Evolutionary conservation across 257 asterid genomes (phyloP), one percentile per base, ranked within the genome.

Genomic region (Forsythia suspensa): DNA sequence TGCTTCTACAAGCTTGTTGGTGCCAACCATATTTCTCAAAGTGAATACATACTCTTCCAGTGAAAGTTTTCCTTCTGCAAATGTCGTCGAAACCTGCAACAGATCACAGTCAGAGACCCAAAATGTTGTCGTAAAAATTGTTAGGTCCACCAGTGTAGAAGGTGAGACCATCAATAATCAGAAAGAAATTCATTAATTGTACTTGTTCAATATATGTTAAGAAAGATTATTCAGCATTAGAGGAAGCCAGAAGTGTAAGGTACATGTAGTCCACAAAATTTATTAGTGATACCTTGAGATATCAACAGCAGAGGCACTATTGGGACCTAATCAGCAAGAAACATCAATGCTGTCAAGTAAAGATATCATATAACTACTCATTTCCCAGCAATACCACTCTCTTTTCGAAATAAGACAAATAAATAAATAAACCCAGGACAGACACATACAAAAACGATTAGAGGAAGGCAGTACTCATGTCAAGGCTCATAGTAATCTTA

Each of bases 11-110:
- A 94, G 89, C 69, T 46, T 48, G 66, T 65, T 44, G n/a, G 83
- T 73, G 70, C 97, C 97, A 65, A 92, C 87, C 88, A 89, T 84
- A 39, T 83, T 75, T 80, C 88, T 92, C 52, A 94, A 78, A 40
- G 89, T 81, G 76, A 82, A 87, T 57, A 88, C 87, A 61, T 84
- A 92, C 20, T 92, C 93, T 36, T 84, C 82, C 41, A 91, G 69
- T n/a, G 87, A 61, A 21, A 90, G 85, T 46, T 82, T 85, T 41
- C 87, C 94, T 20, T 89, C 95, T 18, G 74, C 82, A 76, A 87
- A 92, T 75, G 81, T 76, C 79, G 75, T 90, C 4, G 84, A 82
- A 39, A 86, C 91, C 98, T 94, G 44, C 71, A 36, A 37, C 3
- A 57, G 29, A 57, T 57, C 66, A 57, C 66, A 57, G 7, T n/a